Base-by-base conservation (phyloP, 305 asterid species). In the Striga hermonthica region DNA sequence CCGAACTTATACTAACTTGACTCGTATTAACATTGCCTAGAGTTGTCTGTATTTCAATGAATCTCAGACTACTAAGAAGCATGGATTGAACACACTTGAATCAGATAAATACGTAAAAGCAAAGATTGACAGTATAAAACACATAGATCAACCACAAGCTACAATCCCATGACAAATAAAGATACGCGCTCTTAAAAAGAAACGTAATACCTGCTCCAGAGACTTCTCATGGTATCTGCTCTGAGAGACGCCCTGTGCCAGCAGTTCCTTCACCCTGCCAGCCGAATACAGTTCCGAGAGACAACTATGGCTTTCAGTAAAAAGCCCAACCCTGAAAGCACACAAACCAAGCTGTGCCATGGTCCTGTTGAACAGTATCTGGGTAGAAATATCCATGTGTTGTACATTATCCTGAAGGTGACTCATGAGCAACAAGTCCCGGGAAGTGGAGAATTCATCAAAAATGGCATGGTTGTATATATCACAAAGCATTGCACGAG, bases 401-500 rank as follows among this genome's bases (percentile, higher is more conserved):
- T 90, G 99, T 38, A 93, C 81, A 78, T 68, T 93, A 60, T 90
- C 99, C 78, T 90, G 99, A 71, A 93, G 86, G 80, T 85, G 99
- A 81, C 99, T 93, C 99, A 90, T 93, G 6, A 93, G 83, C 83
- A 93, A 50, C 76, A 93, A 71, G 73, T 93, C 97, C 9, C 97
- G 95, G 14, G 99, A 76, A 47, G 83, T 81, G 1, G 93, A 79
- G 64, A 93, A 93, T n/a, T 90, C 90, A 55, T 90, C 96, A 34
- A 83, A 73, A 65, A 93, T 85, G 11, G 99, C 96, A 65, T 93
- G 96, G 57, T 93, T 86, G 71, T 93, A 93, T 15, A 93, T 93
- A 72, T 93, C 99, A 68, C 97, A 93, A 63, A 93, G 97, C 99
- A 93, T 90, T 2, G 99, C 99, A 55, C 97, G 97, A 50, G 99